Evolutionary conservation across 2,329 filamentous ascomycete genomes (phyloP).

Genomic region (Diaporthe nobilis): DNA sequence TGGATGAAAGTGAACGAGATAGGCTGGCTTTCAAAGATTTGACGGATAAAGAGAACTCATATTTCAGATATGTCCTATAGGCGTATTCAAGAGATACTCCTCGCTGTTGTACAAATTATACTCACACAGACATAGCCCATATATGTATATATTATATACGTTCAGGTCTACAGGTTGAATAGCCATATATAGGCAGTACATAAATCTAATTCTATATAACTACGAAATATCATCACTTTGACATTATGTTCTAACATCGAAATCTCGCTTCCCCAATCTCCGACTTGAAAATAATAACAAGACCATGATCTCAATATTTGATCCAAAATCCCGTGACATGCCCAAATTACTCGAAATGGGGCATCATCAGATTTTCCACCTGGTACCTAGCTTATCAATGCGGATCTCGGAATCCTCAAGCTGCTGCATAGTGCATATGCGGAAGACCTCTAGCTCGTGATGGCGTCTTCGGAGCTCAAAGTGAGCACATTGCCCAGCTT

Average conservation of each 20-base stretch:
- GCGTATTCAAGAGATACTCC: background rate
- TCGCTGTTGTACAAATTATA: background rate
- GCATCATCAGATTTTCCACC: background rate
- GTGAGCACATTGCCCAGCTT: conserved; percentile 17
- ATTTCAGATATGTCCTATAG: conserved; percentile 73
- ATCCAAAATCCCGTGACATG: background rate
- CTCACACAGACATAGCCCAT: background rate
- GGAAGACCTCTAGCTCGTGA: background rate
- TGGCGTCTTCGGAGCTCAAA: conserved; percentile 6
- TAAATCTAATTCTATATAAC: background rate
- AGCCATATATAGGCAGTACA: background rate
- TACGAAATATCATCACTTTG: no score
- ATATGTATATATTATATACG: background rate
- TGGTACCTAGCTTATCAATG: background rate
- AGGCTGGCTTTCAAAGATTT: conserved; percentile 77
- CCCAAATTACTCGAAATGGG: background rate
- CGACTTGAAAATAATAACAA: background rate
- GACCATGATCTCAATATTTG: background rate
- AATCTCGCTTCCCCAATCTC: background rate
- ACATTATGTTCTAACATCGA: background rate
- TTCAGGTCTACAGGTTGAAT: no score
- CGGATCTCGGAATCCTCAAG: no score
- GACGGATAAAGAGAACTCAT: conserved; percentile 77
- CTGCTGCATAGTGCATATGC: background rate
- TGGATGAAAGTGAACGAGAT: conserved; percentile 74